Evolutionary conservation across 495 filamentous ascomycete species (phyloP).

Genomic region (Chaetomidium leptoderma): DNA sequence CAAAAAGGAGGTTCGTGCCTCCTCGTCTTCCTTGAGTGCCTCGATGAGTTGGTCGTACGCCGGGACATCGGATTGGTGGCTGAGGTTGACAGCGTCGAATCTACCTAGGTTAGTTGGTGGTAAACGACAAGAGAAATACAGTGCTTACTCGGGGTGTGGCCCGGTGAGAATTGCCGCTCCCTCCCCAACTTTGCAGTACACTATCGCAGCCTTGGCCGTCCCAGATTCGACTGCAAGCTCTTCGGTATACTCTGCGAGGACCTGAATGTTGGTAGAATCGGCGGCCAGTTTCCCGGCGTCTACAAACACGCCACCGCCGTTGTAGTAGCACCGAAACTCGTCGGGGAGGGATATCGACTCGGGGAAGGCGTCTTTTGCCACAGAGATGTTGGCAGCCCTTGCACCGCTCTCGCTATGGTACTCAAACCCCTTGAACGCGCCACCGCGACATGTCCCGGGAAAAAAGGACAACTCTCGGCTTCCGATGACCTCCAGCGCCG

Average conservation of each 20-base stretch:
- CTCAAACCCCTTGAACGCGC: constrained; percentile 84
- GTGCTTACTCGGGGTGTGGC: constrained; percentile 85
- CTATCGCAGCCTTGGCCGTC: constrained; percentile 65
- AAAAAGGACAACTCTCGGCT: constrained; percentile 84
- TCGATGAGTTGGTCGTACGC: constrained; percentile 66
- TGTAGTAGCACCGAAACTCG: constrained; percentile 77
- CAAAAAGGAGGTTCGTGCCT: constrained; percentile 66
- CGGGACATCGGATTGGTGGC: constrained; percentile 55
- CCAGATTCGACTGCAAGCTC: constrained; percentile 75
- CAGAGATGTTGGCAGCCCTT: constrained; percentile 62
- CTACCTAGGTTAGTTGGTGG: constrained; percentile 39
- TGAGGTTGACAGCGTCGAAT: constrained; percentile 78
- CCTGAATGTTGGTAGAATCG: constrained; percentile 62
- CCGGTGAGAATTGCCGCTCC: constrained; percentile 78
- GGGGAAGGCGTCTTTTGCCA: constrained; percentile 58
- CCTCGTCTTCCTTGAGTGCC: constrained; percentile 65
- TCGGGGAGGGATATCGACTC: constrained; percentile 51
- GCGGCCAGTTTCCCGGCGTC: constrained; percentile 56
- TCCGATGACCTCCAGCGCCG: constrained; percentile 78
- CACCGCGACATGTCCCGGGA: constrained; percentile 77
- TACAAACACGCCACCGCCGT: constrained; percentile 94
- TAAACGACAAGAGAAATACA: neutral
- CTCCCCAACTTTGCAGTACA: constrained; percentile 85
- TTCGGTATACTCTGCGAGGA: constrained; percentile 76
- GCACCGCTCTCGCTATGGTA: constrained; percentile 89